These are phyloP conservation scores for Emmonsiellopsis sp. DNA, from an alignment of 2,329 filamentous ascomycete genomes.

Conservation along the genomic window DNA sequence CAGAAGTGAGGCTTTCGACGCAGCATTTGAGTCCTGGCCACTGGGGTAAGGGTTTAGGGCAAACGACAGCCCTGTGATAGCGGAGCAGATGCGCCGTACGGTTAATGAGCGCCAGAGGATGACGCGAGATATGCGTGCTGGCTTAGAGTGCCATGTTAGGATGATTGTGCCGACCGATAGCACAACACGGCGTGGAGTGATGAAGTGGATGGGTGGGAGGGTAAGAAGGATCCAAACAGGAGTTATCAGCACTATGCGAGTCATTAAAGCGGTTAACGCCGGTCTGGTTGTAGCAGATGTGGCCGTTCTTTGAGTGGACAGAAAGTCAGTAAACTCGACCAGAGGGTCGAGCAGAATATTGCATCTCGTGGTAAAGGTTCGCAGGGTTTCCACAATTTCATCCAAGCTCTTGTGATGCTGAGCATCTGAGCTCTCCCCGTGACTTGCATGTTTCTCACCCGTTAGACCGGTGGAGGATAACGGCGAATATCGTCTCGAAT, in stretches of 20 bases:
- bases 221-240: conserved; percentile 81
- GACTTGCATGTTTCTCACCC: conserved; percentile 52
- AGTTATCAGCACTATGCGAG: conserved; percentile 78
- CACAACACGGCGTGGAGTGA: conserved; percentile 76
- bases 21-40: conserved; percentile 13
- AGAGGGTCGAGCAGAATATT: conserved; percentile 88
- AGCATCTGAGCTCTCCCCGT: conserved; percentile 50
- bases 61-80: conserved; percentile 64
- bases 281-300: conserved; percentile 87
- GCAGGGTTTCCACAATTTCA: conserved; percentile 90
- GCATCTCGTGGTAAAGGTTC: conserved; percentile 81
- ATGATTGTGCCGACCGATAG: conserved; percentile 79
- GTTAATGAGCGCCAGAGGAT: conserved; percentile 82
- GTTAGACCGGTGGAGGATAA: conserved; percentile 77
- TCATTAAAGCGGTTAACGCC: conserved; percentile 78
- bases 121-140: conserved; percentile 72
- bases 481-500: conserved; percentile 78
- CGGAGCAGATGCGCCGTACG: conserved; percentile 58
- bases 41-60: conserved; percentile 1
- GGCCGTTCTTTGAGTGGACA: conserved; percentile 81
- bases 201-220: conserved; percentile 70
- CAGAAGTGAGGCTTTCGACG: conserved; percentile 20
- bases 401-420: conserved; percentile 90
- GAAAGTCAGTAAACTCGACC: conserved; percentile 79
- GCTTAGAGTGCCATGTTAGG: conserved; percentile 85